Evolutionary conservation across 202 grass and related monocot genomes (phyloP).

Genomic region (Eragrostis tef): DNA sequence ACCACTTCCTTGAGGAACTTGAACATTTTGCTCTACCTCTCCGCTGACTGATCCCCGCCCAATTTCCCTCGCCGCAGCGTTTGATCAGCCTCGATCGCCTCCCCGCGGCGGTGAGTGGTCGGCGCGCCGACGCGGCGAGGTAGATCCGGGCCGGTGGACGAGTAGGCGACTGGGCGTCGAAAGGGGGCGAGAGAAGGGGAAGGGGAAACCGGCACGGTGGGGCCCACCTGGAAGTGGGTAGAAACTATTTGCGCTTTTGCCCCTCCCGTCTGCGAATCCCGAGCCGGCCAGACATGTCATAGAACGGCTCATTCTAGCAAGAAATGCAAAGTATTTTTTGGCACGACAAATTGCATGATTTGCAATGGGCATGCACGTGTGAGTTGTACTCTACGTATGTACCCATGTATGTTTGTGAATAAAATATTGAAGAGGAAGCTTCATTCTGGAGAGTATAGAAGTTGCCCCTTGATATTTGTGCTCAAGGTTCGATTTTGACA

Average conservation of each 20-base stretch:
- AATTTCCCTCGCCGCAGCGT: background rate
- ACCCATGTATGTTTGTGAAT: background rate
- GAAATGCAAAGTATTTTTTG: conserved; percentile 4
- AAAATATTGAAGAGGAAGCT: background rate
- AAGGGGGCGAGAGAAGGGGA: background rate
- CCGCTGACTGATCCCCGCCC: conserved; percentile 4
- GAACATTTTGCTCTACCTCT: conserved; percentile 66
- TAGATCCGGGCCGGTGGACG: conserved; percentile 50
- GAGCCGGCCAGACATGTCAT: background rate
- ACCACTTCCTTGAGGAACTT: conserved; percentile 98
- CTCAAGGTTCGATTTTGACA: background rate
- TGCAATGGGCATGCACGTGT: conserved; percentile 30
- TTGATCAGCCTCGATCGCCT: conserved; percentile 32
- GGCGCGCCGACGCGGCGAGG: conserved; percentile 42
- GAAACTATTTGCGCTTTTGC: conserved; percentile 40
- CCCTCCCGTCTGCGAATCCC: conserved; percentile 16
- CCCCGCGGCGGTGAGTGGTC: conserved; percentile 39
- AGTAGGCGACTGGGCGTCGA: conserved; percentile 35
- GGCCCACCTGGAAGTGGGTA: conserved; percentile 44
- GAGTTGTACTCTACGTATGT: background rate
- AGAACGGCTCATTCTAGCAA: conserved; percentile 29
- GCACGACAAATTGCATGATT: conserved; percentile 12
- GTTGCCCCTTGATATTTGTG: background rate
- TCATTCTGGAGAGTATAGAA: background rate
- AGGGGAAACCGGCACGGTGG: conserved; percentile 21